Evolutionary conservation across 2,329 filamentous ascomycete species (phyloP), one percentile per base, ranked within the genome.

Genomic region (Coniochaeta sp.): DNA sequence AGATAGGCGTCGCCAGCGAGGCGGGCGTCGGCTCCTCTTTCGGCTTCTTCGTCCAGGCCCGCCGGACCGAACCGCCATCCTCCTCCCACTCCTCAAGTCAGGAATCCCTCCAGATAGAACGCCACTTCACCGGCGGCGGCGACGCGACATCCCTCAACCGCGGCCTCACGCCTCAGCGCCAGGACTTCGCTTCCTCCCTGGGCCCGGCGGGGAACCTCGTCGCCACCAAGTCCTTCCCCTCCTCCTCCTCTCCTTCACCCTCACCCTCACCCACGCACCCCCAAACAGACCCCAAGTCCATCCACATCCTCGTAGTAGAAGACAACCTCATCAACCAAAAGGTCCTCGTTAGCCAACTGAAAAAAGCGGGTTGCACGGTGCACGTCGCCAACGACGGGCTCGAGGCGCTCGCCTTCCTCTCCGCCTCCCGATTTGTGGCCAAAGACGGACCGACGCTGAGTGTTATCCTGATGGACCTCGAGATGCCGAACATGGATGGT

Each of bases 321-420:
- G 83, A 87, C 60, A 86, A 87, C 59, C 69, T 76, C 4, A 83
- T 85, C 55, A 87, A 87, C 61, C 83, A 86, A 60, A 84, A 83
- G 57, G 83, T 85, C 35, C 66, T 86, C 1, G 67, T 84, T n/a
- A 83, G 82, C 48, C 84, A 83, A 61, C 69, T 87, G 5, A 72
- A 72, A 51, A 84, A 83, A 59, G 74, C 78, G 14, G 75, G 78
- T 4, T 76, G 85, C 52, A 72, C 72, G 4, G 81, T 82, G 4
- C 79, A 81, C 52, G 79, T 79, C 0, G 83, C 81, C 4, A 68
- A 82, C 33, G 83, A 87, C 59, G 83, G 83, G 5, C 70, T 83
- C 2, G 81, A 86, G 62, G 85, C 49, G 0, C 61, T 78, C 1
- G 69, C 70, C 0, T 65, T 68, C 2, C 65, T 74, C 7, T 55